Evolutionary conservation across 1,284 basidiomycete genomes (phyloP).

Genomic region (Lentinula novae-zelandiae): DNA sequence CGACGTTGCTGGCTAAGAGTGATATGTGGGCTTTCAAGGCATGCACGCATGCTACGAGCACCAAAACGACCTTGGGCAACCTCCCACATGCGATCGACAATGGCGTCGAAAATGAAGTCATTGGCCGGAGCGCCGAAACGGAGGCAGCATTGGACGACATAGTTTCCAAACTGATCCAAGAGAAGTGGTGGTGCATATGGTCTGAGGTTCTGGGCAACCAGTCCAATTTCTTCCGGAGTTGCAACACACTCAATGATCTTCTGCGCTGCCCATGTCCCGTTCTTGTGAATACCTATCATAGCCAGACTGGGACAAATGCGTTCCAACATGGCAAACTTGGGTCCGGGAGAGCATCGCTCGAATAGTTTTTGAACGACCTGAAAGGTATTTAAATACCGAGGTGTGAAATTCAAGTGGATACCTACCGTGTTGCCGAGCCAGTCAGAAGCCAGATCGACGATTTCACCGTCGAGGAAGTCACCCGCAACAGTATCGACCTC

Average conservation of each 20-base stretch:
- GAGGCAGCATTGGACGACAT: constrained; percentile 94
- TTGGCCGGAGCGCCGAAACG: constrained; percentile 87
- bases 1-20: constrained; percentile 89
- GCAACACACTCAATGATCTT: constrained; percentile 97
- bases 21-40: constrained; percentile 87
- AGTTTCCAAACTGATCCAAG: constrained; percentile 96
- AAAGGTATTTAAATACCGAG: constrained; percentile 15
- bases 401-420: not conserved
- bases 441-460: constrained; percentile 94
- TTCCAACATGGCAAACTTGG: constrained; percentile 89
- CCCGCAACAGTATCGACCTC: constrained; percentile 89
- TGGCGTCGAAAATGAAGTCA: constrained; percentile 97
- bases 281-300: constrained; percentile 98
- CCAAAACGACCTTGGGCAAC: constrained; percentile 95
- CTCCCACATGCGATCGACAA: constrained; percentile 98
- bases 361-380: constrained; percentile 96
- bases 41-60: constrained; percentile 96
- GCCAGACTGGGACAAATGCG: constrained; percentile 92
- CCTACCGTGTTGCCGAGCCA: constrained; percentile 93
- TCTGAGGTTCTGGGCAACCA: constrained; percentile 84
- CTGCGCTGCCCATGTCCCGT: constrained; percentile 99
- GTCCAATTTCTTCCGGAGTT: constrained; percentile 81
- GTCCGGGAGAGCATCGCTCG: constrained; percentile 78
- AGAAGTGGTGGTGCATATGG: constrained; percentile 93
- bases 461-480: constrained; percentile 88